These are phyloP conservation scores for Candolleomyces aberdarensis DNA, from an alignment of 768 basidiomycete genomes.

Conservation along the genomic window DNA sequence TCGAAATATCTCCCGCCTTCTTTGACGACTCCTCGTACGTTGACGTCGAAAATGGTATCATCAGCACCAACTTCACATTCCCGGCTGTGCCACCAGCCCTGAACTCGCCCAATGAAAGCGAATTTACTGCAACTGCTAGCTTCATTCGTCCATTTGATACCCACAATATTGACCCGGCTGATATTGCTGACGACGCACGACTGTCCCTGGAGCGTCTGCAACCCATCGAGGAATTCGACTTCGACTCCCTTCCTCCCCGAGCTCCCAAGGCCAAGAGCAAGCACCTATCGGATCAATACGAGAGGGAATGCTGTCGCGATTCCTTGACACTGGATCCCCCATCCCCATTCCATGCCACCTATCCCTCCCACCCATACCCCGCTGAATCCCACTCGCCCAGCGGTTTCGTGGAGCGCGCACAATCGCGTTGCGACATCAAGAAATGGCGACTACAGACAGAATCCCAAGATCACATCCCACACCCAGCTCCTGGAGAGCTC, in stretches of 20 bases:
- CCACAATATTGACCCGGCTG: constrained; percentile 6
- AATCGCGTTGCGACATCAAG: constrained; percentile 39
- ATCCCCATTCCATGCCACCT: not conserved
- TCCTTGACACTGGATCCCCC: not conserved
- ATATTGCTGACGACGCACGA: constrained; percentile 8
- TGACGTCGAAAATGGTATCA: constrained; percentile 30
- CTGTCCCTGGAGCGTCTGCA: constrained; percentile 5
- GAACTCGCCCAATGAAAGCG: constrained; percentile 7
- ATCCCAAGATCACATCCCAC: constrained; percentile 16
- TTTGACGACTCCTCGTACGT: constrained; percentile 25
- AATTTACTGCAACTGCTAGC: constrained; percentile 39
- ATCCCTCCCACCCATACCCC: constrained; percentile 16
- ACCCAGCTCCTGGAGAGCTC: not conserved
- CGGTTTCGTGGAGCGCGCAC: constrained; percentile 38
- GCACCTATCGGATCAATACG: not conserved
- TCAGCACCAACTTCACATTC: constrained; percentile 16
- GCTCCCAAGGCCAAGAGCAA: not conserved
- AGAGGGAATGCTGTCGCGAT: constrained; percentile 2
- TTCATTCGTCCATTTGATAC: constrained; percentile 50
- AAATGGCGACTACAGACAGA: constrained; percentile 34
- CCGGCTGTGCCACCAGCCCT: constrained; percentile 8
- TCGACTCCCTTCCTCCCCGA: constrained; percentile 44
- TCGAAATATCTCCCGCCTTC: constrained; percentile 41
- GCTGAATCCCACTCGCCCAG: not conserved
- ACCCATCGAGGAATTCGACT: constrained; percentile 29